phyloP scores from a whole-genome alignment of 2,329 filamentous ascomycete species.

The Lachnellula hyalina region DNA sequence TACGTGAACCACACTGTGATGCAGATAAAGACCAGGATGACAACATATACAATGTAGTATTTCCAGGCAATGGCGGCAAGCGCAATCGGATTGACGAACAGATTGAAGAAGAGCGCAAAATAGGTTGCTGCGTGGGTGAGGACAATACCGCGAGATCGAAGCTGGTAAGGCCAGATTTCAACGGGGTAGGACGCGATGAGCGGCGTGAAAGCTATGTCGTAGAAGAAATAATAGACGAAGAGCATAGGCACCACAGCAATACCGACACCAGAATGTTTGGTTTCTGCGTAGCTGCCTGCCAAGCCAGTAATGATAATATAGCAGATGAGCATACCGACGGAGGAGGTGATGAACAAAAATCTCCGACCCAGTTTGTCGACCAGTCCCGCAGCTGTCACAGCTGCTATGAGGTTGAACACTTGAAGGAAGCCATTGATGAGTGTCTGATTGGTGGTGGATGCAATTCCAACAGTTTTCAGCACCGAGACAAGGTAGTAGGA shows the following conservation, averaged over 20 bases:
- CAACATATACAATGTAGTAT: slow-evolving; percentile 23
- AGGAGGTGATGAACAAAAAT: slow-evolving; percentile 28
- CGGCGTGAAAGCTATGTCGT: slow-evolving; percentile 34
- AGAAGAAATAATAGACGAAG: slow-evolving; percentile 42
- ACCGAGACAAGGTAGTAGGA: slow-evolving; percentile 35
- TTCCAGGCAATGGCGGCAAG: slow-evolving; percentile 35
- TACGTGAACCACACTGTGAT: slow-evolving; percentile 13
- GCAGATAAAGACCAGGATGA: slow-evolving; percentile 7
- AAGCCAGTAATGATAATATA: slow-evolving; percentile 7
- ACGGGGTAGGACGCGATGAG: slow-evolving; percentile 23
- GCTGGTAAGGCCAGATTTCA: slow-evolving; percentile 36
- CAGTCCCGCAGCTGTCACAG: slow-evolving; percentile 33
- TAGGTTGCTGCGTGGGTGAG: slow-evolving; percentile 25
- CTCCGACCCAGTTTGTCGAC: slow-evolving; percentile 31
- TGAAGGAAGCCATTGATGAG: slow-evolving; percentile 29
- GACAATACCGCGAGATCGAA: slow-evolving; percentile 34
- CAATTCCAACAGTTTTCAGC: slow-evolving; percentile 24
- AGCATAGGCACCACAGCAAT: slow-evolving; percentile 40
- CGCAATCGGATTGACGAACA: slow-evolving; percentile 42
- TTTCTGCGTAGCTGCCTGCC: slow-evolving; percentile 1
- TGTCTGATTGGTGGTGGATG: slow-evolving; percentile 16
- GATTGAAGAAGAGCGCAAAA: slow-evolving; percentile 36
- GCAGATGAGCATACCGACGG: slow-evolving; percentile 24
- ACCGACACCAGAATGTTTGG: slow-evolving; percentile 20
- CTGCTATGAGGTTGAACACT: slow-evolving; percentile 34